phyloP scores from a whole-genome alignment of 1,284 basidiomycete genomes.

The Cryptococcus jaspeensis region DNA sequence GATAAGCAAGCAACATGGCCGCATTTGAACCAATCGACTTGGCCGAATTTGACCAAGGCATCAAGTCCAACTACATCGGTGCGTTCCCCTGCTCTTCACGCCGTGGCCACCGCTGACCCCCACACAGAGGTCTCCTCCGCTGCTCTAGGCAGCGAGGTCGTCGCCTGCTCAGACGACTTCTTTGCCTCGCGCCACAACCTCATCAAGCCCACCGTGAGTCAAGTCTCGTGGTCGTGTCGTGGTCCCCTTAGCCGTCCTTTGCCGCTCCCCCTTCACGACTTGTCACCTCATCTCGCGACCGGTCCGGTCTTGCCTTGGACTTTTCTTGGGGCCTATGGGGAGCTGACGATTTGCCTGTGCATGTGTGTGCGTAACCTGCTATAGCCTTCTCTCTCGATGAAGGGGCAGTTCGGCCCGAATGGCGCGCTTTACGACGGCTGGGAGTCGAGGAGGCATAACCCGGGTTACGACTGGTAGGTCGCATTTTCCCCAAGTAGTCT shows the following conservation, averaged over 20 bases:
- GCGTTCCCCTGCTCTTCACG: constrained; percentile 17
- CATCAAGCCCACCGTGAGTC: constrained; percentile 71
- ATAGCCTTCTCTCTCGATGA: constrained; percentile 69
- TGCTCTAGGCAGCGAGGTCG: constrained; percentile 73
- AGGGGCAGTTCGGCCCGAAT: constrained; percentile 93
- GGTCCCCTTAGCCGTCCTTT: not conserved
- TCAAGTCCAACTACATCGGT: constrained; percentile 65
- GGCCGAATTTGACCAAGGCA: constrained; percentile 59
- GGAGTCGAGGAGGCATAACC: constrained; percentile 90
- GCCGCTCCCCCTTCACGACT: not conserved
- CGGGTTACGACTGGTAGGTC: constrained; percentile 79
- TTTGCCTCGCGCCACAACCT: constrained; percentile 85
- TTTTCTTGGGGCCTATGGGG: not conserved
- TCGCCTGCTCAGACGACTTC: constrained; percentile 89
- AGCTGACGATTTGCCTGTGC: not conserved
- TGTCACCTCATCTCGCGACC: not conserved
- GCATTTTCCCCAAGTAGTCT: no score
- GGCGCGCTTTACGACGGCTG: constrained; percentile 94
- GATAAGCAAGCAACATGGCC: not conserved
- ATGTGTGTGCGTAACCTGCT: not conserved
- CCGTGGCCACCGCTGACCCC: not conserved
- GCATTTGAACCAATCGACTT: constrained; percentile 50
- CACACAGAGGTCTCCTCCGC: constrained; percentile 80
- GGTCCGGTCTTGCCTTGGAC: not conserved
- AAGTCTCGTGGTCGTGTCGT: not conserved